A percentile compares a stretch with the other conserved stretches of the same genome.
Evolutionary conservation across 1,139 yeast species (phyloP).

Genomic region (Blastobotrys arbuscula): DNA sequence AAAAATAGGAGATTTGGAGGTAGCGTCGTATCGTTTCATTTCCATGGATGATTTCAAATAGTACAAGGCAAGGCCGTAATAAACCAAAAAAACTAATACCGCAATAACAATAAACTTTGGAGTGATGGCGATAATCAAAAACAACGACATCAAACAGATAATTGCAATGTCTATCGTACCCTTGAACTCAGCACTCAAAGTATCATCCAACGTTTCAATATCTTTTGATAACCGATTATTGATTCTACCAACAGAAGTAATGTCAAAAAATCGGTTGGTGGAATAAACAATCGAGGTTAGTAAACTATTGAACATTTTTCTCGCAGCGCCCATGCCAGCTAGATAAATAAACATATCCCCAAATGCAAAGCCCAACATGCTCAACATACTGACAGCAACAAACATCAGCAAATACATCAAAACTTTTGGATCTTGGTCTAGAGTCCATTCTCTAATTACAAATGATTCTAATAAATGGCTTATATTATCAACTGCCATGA

Average conservation of each 20-base stretch:
- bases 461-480: conserved; percentile 62
- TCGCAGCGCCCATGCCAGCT: conserved; percentile 70
- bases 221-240: conserved; percentile 96
- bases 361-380: conserved; percentile 30
- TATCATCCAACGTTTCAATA: conserved; percentile 89
- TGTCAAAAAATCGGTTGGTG: conserved; percentile 80
- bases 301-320: conserved; percentile 61
- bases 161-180: conserved; percentile 15
- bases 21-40: conserved; percentile 69
- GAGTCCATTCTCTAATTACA: conserved; percentile 83
- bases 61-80: conserved; percentile 77
- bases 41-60: conserved; percentile 76
- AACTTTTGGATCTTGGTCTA: conserved; percentile 50
- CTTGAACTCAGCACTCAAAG: conserved; percentile 37
- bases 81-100: conserved; percentile 71
- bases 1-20: conserved; percentile 68
- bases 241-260: conserved; percentile 92
- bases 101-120: conserved; percentile 56
- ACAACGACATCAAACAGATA: not conserved
- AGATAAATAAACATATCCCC: conserved; percentile 53
- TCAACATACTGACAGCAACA: conserved; percentile 54
- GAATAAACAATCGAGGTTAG: conserved; percentile 62
- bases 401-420: conserved; percentile 51
- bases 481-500: conserved; percentile 53
- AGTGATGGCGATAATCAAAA: not conserved